A percentile compares a stretch with the other conserved stretches of the same genome.
These are phyloP conservation scores for Heimioporus sp. DNA, from an alignment of 768 basidiomycete genomes.

Conservation along the genomic window DNA sequence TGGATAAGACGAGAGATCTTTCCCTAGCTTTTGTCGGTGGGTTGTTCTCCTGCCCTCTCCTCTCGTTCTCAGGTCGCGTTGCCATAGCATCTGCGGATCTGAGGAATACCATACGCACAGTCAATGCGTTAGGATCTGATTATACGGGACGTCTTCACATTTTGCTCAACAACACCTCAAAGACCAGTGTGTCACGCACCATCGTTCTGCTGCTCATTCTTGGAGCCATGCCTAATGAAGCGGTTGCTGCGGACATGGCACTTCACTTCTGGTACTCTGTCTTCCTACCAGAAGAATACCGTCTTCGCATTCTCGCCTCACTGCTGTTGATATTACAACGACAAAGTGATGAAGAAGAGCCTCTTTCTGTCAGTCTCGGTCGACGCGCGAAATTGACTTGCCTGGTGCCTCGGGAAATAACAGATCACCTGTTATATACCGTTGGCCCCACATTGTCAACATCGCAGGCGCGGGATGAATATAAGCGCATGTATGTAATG, in stretches of 20 bases:
- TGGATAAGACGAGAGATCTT: constrained; percentile 15
- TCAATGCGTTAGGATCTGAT: constrained; percentile 40
- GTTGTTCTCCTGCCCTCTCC: neutral
- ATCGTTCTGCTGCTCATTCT: constrained; percentile 41
- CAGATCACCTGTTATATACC: constrained; percentile 29
- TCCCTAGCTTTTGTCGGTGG: constrained; percentile 22
- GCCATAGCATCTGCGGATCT: constrained; percentile 44
- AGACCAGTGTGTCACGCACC: constrained; percentile 34
- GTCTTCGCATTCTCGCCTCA: constrained; percentile 15
- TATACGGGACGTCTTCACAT: constrained; percentile 39
- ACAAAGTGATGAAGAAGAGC: constrained; percentile 10
- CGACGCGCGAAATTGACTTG: constrained; percentile 18
- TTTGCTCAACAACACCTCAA: constrained; percentile 41
- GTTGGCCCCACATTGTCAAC: constrained; percentile 21
- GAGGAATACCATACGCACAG: constrained; percentile 39
- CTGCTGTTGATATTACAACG: constrained; percentile 16
- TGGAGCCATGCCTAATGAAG: constrained; percentile 28
- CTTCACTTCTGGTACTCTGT: constrained; percentile 49
- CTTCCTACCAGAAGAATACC: constrained; percentile 36
- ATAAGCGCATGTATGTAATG: constrained; percentile 29
- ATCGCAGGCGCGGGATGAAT: constrained; percentile 26
- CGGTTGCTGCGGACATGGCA: constrained; percentile 39
- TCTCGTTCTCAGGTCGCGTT: neutral
- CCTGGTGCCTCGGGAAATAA: constrained; percentile 21
- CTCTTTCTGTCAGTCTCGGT: constrained; percentile 11